phyloP scores from a whole-genome alignment of 1,284 basidiomycete species.

The Apiotrichum gracile region DNA sequence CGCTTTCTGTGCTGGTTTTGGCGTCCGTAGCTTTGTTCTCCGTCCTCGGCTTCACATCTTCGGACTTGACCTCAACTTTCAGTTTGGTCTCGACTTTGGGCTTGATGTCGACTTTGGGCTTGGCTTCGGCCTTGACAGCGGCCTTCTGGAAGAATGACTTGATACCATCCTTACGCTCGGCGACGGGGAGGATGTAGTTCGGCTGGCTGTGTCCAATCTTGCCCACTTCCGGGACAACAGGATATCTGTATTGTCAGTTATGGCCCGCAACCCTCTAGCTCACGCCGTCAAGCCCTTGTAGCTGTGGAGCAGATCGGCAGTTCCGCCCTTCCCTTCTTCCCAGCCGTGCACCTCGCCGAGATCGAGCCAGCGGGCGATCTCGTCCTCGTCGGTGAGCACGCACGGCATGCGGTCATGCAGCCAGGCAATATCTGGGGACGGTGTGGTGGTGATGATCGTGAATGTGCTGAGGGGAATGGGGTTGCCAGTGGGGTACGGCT shows the following conservation, averaged over 20 bases:
- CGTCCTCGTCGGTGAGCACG: constrained; percentile 61
- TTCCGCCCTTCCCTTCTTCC: constrained; percentile 51
- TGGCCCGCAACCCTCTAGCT: constrained; percentile 19
- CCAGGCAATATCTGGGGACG: constrained; percentile 63
- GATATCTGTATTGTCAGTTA: constrained; percentile 56
- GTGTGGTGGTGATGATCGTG: constrained; percentile 79
- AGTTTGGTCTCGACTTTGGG: constrained; percentile 15
- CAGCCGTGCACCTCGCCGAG: constrained; percentile 60
- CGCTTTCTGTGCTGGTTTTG: background rate
- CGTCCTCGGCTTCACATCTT: background rate
- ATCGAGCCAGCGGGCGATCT: constrained; percentile 72
- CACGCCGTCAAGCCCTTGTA: constrained; percentile 70
- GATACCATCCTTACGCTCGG: constrained; percentile 77
- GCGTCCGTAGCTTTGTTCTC: background rate
- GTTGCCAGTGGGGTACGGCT: constrained; percentile 49
- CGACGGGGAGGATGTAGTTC: constrained; percentile 73
- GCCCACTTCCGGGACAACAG: constrained; percentile 83
- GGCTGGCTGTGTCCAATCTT: constrained; percentile 79
- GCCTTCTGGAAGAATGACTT: constrained; percentile 78
- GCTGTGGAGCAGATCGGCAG: constrained; percentile 58
- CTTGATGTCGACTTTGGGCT: background rate
- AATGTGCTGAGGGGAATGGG: constrained; percentile 68
- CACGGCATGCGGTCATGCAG: constrained; percentile 91
- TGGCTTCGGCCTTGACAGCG: constrained; percentile 6
- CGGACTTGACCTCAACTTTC: background rate